These are phyloP conservation scores for Gnaphalium uliginosum DNA, from an alignment of 129 eudicot species.

Conservation along the genomic window DNA sequence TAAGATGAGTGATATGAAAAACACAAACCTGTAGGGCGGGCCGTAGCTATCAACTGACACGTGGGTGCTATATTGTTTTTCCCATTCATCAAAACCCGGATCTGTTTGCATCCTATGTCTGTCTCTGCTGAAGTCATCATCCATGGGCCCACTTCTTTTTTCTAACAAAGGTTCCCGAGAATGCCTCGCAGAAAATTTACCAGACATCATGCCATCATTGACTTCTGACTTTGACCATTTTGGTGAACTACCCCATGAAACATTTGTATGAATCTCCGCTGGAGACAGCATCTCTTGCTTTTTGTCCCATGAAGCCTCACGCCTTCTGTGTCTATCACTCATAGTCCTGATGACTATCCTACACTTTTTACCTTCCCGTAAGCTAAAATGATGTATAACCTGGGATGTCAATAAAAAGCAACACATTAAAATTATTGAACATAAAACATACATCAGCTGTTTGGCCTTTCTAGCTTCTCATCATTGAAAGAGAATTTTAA, in stretches of 20 bases:
- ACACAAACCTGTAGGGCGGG: constrained; percentile 53
- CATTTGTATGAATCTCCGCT: constrained; percentile 33
- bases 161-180: constrained; percentile 38
- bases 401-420: constrained; percentile 30
- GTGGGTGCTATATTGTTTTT: constrained; percentile 33
- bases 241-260: constrained; percentile 29
- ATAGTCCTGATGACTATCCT: constrained; percentile 29
- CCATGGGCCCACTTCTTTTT: constrained; percentile 27
- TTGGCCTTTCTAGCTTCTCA: background rate
- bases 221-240: constrained; percentile 40
- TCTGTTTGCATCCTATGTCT: constrained; percentile 31
- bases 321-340: constrained; percentile 47
- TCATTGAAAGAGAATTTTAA: background rate
- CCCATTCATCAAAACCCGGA: constrained; percentile 44
- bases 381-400: constrained; percentile 35
- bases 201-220: constrained; percentile 21
- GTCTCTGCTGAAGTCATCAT: constrained; percentile 31
- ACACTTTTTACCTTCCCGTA: constrained; percentile 8
- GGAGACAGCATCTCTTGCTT: constrained; percentile 39
- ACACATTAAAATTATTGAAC: constrained; percentile 13
- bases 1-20: constrained; percentile 17
- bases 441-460: background rate
- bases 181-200: constrained; percentile 30
- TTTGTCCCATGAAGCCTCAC: constrained; percentile 38
- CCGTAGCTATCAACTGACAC: constrained; percentile 36